A percentile compares a stretch with the other conserved stretches of the same genome.
phyloP scores from a whole-genome alignment of 768 basidiomycete species.

The Nidula microcarpa region DNA sequence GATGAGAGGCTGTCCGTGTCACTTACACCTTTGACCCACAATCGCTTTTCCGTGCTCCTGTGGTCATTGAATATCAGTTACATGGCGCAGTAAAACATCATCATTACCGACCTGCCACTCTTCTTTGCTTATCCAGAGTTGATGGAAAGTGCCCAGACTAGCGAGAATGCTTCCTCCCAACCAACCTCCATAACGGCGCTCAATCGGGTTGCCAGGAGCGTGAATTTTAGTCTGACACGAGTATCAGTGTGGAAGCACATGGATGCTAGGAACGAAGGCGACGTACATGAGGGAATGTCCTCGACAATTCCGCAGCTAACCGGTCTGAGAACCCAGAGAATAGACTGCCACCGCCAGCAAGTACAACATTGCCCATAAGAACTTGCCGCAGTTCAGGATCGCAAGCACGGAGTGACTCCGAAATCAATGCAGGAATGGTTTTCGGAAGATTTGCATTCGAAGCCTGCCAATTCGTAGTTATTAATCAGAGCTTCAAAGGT shows the following conservation, averaged over 20 bases:
- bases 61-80: not conserved
- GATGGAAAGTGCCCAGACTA: constrained; percentile 96
- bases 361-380: constrained; percentile 88
- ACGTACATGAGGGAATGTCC: constrained; percentile 78
- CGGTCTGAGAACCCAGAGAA: constrained; percentile 86
- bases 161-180: constrained; percentile 94
- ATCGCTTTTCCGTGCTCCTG: constrained; percentile 84
- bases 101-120: constrained; percentile 75
- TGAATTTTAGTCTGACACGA: constrained; percentile 76
- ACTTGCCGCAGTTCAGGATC: constrained; percentile 91
- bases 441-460: constrained; percentile 70
- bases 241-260: not conserved
- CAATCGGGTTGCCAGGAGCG: constrained; percentile 85
- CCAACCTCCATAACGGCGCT: constrained; percentile 92
- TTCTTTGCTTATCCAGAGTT: constrained; percentile 91
- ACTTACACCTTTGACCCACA: constrained; percentile 86
- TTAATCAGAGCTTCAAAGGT: too few relatives aligned
- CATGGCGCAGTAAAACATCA: too few relatives aligned
- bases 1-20: constrained; percentile 8
- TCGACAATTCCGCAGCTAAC: constrained; percentile 68
- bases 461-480: constrained; percentile 17
- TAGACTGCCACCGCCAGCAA: constrained; percentile 91
- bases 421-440: constrained; percentile 72
- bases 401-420: constrained; percentile 74
- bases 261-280: not conserved